Evolutionary conservation across 768 basidiomycete species (phyloP).

Genomic region (Panus rudis): DNA sequence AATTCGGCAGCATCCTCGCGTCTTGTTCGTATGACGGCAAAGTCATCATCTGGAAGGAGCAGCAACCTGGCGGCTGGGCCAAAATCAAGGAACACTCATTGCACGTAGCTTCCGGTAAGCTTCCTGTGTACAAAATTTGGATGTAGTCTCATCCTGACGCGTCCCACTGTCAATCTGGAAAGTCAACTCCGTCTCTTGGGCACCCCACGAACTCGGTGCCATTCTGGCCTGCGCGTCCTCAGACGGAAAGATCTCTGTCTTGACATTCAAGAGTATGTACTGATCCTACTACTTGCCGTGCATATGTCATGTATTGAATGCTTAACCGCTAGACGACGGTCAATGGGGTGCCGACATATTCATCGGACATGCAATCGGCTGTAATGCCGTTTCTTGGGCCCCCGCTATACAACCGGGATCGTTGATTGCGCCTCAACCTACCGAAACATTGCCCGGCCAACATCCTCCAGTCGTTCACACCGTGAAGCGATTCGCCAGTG

Average conservation of each 20-base stretch:
- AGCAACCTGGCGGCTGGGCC: slow-evolving; percentile 68
- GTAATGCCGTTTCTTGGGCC: slow-evolving; percentile 97
- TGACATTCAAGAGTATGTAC: slow-evolving; percentile 90
- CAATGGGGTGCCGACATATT: slow-evolving; percentile 95
- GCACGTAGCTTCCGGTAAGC: slow-evolving; percentile 87
- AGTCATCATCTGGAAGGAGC: slow-evolving; percentile 98
- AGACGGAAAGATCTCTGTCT: slow-evolving; percentile 93
- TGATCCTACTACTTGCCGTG: too few species aligned
- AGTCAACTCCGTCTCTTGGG: slow-evolving; percentile 99
- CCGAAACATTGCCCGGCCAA: slow-evolving; percentile 40
- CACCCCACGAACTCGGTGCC: slow-evolving; percentile 96
- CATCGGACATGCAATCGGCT: slow-evolving; percentile 92
- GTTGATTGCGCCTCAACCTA: slow-evolving; percentile 64
- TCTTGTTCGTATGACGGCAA: slow-evolving; percentile 99
- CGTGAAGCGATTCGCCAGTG: slow-evolving; percentile 90
- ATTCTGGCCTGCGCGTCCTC: slow-evolving; percentile 96
- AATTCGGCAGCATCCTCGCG: slow-evolving; percentile 92
- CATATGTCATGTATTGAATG: background rate
- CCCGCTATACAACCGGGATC: slow-evolving; percentile 85
- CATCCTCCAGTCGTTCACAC: slow-evolving; percentile 35
- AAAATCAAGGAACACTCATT: slow-evolving; percentile 94
- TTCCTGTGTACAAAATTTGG: background rate
- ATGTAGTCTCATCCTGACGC: background rate
- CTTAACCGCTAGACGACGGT: slow-evolving; percentile 66
- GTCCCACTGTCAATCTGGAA: background rate